phyloP scores from a whole-genome alignment of 225 moss, liverwort and hornwort species.

The Pleurozium schreberi region DNA sequence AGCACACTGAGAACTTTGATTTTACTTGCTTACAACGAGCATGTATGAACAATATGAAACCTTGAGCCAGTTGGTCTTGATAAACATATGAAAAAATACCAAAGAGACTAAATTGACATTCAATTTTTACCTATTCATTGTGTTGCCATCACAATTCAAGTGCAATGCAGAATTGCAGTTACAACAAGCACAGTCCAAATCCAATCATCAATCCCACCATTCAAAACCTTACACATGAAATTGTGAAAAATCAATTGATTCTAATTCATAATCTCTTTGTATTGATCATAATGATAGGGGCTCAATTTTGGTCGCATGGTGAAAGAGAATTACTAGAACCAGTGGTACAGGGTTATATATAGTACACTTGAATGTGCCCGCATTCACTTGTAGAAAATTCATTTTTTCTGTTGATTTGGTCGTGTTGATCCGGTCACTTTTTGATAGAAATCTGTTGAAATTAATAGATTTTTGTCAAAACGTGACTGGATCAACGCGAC shows the following conservation, averaged over 20 bases:
- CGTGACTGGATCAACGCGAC: too few species aligned
- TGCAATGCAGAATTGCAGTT: neutral
- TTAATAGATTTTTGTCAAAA: too few species aligned
- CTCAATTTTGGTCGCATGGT: neutral
- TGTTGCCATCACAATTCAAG: too few species aligned
- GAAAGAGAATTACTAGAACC: neutral
- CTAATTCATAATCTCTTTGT: neutral
- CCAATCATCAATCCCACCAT: neutral
- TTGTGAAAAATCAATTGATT: neutral
- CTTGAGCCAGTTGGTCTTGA: neutral
- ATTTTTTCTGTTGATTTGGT: too few species aligned
- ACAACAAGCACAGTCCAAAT: neutral
- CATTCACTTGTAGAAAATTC: too few species aligned
- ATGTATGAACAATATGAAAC: neutral
- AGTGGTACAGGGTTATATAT: neutral
- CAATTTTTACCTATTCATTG: too few species aligned
- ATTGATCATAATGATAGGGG: rapidly evolving
- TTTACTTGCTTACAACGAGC: neutral
- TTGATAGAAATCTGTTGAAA: too few species aligned
- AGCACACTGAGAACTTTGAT: neutral
- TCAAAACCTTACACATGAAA: neutral
- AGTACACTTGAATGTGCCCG: too few species aligned
- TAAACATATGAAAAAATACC: neutral
- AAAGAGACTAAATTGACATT: too few species aligned
- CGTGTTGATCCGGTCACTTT: too few species aligned